Percentiles rank a stretch among this genome's conserved stretches.
Evolutionary conservation across 441 rosid species (phyloP).

Genomic region (Cnidoscolus chayamansa): DNA sequence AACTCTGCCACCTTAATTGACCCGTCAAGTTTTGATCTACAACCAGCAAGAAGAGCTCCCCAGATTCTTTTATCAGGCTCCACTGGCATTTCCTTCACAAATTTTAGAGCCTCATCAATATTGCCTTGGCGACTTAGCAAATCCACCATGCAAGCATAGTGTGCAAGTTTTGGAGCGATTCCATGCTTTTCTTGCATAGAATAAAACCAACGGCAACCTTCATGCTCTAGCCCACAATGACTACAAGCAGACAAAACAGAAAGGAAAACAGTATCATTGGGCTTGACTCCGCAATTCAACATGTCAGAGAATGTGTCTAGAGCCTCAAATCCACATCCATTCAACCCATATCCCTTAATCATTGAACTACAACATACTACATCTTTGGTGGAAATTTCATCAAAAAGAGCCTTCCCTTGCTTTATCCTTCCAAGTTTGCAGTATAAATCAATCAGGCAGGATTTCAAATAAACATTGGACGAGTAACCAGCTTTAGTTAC

Average conservation of each 20-base stretch:
- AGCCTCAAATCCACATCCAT: slow-evolving; percentile 16
- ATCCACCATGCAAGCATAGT: slow-evolving; percentile 40
- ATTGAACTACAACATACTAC: slow-evolving; percentile 19
- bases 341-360: slow-evolving; percentile 19
- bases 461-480: slow-evolving; percentile 25
- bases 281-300: slow-evolving; percentile 17
- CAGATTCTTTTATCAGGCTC: slow-evolving; percentile 31
- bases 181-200: slow-evolving; percentile 20
- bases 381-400: slow-evolving; percentile 14
- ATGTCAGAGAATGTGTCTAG: slow-evolving; percentile 19
- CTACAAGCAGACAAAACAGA: slow-evolving; percentile 20
- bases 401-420: slow-evolving; percentile 22
- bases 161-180: slow-evolving; percentile 26
- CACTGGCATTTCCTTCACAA: slow-evolving; percentile 32
- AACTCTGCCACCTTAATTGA: slow-evolving; percentile 29
- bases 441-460: slow-evolving; percentile 32
- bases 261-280: slow-evolving; percentile 14
- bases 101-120: slow-evolving; percentile 26
- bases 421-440: slow-evolving; percentile 29
- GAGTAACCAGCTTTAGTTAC: slow-evolving; percentile 23
- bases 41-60: slow-evolving; percentile 30
- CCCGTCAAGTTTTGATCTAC: slow-evolving; percentile 16
- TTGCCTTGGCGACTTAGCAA: slow-evolving; percentile 29
- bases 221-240: slow-evolving; percentile 20
- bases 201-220: slow-evolving; percentile 26